Percentiles rank a stretch among this genome's conserved stretches.
These are phyloP conservation scores for Mucor plumbeus DNA, from an alignment of 371 early-diverging fungal species.

Conservation along the genomic window DNA sequence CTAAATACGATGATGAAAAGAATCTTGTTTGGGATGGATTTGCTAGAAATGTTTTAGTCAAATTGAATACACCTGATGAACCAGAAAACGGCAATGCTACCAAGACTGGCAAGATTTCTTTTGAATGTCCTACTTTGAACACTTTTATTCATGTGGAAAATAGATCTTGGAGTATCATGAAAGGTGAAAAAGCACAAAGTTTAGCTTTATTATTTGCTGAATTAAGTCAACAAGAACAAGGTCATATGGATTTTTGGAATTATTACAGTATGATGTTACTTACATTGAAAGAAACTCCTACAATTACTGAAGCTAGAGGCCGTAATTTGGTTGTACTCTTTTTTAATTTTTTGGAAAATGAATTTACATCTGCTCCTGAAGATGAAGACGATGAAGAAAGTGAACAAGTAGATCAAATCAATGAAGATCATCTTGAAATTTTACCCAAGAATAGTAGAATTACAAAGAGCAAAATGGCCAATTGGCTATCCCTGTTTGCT, in stretches of 20 bases:
- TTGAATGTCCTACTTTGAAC: conserved; percentile 61
- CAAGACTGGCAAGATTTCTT: conserved; percentile 59
- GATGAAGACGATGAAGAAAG: conserved; percentile 41
- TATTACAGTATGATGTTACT: conserved; percentile 72
- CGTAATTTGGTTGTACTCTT: conserved; percentile 77
- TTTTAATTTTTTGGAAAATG: conserved; percentile 68
- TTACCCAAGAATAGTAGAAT: conserved; percentile 49
- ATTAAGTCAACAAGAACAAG: conserved; percentile 49
- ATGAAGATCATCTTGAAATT: conserved; percentile 29
- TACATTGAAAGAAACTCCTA: conserved; percentile 68
- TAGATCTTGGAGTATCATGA: conserved; percentile 46
- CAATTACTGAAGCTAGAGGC: conserved; percentile 74
- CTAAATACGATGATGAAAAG: conserved; percentile 63
- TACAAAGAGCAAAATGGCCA: conserved; percentile 58
- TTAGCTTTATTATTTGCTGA: conserved; percentile 53
- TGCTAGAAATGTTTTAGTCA: conserved; percentile 34
- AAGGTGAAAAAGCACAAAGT: conserved; percentile 37
- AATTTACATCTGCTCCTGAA: conserved; percentile 57
- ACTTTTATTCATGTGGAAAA: conserved; percentile 44
- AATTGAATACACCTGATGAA: conserved; percentile 29
- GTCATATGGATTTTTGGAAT: conserved; percentile 78
- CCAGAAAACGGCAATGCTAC: conserved; percentile 37
- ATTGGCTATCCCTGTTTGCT: conserved; percentile 78
- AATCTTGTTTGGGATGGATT: conserved; percentile 62
- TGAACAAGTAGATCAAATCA: conserved; percentile 22